These are phyloP conservation scores for Trametes versicolor DNA, from an alignment of 1,284 basidiomycete genomes.

Conservation along the genomic window DNA sequence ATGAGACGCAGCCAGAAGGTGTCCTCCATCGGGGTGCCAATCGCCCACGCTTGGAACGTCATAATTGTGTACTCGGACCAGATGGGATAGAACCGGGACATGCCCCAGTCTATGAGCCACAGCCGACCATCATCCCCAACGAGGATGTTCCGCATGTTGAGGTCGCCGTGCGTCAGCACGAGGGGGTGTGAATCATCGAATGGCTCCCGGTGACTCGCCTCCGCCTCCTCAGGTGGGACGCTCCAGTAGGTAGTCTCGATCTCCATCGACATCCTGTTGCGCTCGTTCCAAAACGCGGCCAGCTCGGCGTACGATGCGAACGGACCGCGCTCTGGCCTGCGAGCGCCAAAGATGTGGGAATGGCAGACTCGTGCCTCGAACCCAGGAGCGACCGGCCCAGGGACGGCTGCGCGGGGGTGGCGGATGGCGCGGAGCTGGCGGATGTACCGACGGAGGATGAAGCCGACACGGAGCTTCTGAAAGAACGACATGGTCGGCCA, in stretches of 20 bases:
- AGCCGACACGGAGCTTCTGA: constrained; percentile 37
- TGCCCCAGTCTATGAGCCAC: constrained; percentile 2
- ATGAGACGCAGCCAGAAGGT: neutral
- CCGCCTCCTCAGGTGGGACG: neutral
- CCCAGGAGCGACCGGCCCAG: constrained; percentile 22
- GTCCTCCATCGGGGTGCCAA: neutral
- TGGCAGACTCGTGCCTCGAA: constrained; percentile 3
- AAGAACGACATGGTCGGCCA: constrained; percentile 38
- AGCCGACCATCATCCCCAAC: neutral
- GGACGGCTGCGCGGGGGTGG: constrained; percentile 10
- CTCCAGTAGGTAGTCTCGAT: neutral
- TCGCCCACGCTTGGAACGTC: neutral
- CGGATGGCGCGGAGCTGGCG: constrained; percentile 38
- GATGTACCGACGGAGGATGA: constrained; percentile 41
- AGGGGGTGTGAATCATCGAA: constrained; percentile 40
- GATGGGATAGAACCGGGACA: neutral
- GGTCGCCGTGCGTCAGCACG: constrained; percentile 40
- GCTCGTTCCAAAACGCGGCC: constrained; percentile 15
- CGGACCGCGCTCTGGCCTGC: constrained; percentile 5
- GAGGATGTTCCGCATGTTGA: constrained; percentile 30
- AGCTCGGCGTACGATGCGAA: constrained; percentile 17
- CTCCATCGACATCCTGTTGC: neutral
- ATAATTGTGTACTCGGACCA: neutral
- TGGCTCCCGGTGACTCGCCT: neutral
- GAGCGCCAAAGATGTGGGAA: constrained; percentile 1